Conservation (phyloP, 768 basidiomycete species). For the Pleurotus platypus region DNA sequence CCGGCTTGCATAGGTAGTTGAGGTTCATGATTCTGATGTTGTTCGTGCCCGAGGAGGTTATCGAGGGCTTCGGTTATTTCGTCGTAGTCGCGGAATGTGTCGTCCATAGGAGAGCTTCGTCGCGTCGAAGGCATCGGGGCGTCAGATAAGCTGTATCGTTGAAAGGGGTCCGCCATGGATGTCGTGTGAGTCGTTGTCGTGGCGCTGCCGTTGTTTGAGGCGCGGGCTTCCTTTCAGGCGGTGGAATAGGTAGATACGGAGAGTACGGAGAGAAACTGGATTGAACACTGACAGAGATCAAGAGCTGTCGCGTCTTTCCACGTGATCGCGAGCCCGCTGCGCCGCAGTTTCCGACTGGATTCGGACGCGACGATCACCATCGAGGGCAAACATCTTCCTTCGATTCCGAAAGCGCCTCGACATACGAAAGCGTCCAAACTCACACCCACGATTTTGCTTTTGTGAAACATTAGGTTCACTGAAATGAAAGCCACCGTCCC, state of each 20-base stretch:
- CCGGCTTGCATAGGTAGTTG: neutral
- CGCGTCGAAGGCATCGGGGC: neutral
- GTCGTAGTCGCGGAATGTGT: constrained; percentile 1
- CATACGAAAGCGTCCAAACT: neutral
- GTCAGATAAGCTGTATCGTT: neutral
- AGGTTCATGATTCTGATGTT: neutral
- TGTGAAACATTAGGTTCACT: neutral
- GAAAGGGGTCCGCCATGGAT: neutral
- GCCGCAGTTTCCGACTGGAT: neutral
- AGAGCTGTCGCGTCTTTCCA: neutral
- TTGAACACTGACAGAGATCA: no score
- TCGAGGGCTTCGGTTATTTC: constrained; percentile 8
- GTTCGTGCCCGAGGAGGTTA: neutral
- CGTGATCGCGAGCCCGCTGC: constrained; percentile 9
- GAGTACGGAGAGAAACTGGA: no score
- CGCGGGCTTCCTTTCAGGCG: no score
- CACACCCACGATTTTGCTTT: neutral
- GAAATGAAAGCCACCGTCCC: neutral
- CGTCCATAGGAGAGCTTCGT: neutral
- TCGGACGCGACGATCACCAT: neutral
- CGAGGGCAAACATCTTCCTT: neutral
- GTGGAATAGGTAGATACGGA: no score
- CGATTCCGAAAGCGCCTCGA: neutral
- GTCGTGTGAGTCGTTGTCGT: constrained; percentile 20
- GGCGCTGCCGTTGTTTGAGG: no score